Conservation (phyloP, 192 early-diverging fungal genomes). For the Jimgerdemannia flammicorona region DNA sequence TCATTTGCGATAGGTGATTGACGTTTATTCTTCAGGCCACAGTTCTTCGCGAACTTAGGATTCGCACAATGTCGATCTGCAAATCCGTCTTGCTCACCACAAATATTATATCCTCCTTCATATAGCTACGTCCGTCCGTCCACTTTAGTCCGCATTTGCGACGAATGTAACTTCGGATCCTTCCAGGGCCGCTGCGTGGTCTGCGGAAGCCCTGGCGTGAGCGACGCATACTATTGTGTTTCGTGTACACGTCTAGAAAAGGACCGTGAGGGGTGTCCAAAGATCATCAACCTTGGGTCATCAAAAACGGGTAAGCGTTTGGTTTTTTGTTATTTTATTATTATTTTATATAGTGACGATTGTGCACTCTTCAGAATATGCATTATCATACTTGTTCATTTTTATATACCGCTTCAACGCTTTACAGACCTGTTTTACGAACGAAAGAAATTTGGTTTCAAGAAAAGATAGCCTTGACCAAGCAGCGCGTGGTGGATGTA, state of each 20-base stretch:
- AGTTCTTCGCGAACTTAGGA: too few species aligned
- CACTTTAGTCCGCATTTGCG: constrained; percentile 88
- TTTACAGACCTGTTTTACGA: constrained; percentile 79
- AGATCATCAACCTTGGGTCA: constrained; percentile 94
- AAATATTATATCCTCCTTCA: not conserved
- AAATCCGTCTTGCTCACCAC: too few species aligned
- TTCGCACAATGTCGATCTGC: not conserved
- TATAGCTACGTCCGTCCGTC: constrained; percentile 78
- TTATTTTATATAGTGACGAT: too few species aligned
- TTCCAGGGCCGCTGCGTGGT: constrained; percentile 88
- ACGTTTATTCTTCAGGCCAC: not conserved
- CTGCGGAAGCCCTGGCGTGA: constrained; percentile 84
- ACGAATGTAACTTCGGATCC: constrained; percentile 95
- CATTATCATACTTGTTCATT: not conserved
- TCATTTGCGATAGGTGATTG: constrained; percentile 89
- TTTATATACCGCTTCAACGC: not conserved
- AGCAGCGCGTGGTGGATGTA: not conserved
- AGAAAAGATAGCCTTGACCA: constrained; percentile 43
- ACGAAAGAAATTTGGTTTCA: constrained; percentile 87
- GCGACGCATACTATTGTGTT: constrained; percentile 94
- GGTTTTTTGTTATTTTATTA: not conserved
- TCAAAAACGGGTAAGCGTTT: constrained; percentile 60
- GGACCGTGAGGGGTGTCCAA: constrained; percentile 96
- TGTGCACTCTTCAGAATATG: too few species aligned
- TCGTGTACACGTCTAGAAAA: constrained; percentile 90